phyloP scores from a whole-genome alignment of 2,329 filamentous ascomycete species.

The Hymenoscyphus albidus region DNA sequence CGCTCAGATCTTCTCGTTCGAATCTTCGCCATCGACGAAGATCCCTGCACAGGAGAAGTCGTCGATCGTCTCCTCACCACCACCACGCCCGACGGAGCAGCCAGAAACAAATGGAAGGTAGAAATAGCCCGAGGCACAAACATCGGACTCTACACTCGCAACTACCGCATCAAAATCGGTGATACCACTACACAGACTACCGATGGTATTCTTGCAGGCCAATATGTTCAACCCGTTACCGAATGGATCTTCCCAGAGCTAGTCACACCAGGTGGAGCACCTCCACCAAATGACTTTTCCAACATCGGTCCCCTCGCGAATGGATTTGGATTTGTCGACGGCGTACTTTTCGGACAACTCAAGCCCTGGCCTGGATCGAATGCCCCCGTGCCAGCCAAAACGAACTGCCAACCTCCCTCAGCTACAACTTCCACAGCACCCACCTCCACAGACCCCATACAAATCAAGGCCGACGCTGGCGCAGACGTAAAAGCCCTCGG shows the following conservation, averaged over 20 bases:
- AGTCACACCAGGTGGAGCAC: conserved; percentile 36
- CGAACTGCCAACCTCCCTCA: not conserved
- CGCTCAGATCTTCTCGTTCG: conserved; percentile 36
- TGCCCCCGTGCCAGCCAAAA: not conserved
- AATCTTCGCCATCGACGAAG: conserved; percentile 40
- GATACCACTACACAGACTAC: conserved; percentile 36
- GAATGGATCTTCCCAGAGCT: conserved; percentile 45
- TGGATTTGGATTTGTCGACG: conserved; percentile 31
- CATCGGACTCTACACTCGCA: conserved; percentile 38
- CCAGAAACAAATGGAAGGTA: conserved; percentile 40
- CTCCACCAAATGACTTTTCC: conserved; percentile 36
- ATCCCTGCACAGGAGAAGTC: conserved; percentile 41
- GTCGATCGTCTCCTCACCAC: conserved; percentile 37
- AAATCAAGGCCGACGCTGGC: not conserved
- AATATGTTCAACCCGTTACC: conserved; percentile 40
- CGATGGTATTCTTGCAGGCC: conserved; percentile 40
- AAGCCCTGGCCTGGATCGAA: conserved; percentile 30
- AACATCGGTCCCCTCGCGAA: conserved; percentile 34
- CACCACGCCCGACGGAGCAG: conserved; percentile 30
- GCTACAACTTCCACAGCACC: not conserved
- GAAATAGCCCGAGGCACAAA: conserved; percentile 30
- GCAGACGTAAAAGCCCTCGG: not conserved
- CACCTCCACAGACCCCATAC: not conserved
- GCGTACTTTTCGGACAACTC: conserved; percentile 38
- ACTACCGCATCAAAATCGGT: conserved; percentile 39